Evolutionary conservation across 352 stramenopile genomes (phyloP).

Genomic region (Phytophthora megakarya): DNA sequence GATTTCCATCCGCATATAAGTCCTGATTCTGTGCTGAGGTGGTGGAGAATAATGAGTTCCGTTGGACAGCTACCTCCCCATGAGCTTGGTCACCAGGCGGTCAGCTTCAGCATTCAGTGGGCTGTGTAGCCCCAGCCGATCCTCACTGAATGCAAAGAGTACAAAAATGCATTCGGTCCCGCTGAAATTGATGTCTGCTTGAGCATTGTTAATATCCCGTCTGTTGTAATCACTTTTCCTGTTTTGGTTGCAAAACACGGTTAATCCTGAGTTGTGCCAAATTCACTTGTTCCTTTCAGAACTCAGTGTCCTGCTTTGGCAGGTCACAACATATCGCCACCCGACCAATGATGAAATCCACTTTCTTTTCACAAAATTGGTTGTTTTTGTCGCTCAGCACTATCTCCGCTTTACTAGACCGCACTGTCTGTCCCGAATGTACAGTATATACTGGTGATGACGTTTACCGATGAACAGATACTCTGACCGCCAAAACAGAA

Average conservation of each 20-base stretch:
- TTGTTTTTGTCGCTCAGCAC: conserved; percentile 7
- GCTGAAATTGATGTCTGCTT: too few relatives aligned
- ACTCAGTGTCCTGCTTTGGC: neutral
- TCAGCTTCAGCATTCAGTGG: too few relatives aligned
- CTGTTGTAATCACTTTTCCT: neutral
- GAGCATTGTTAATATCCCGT: neutral
- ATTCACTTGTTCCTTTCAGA: neutral
- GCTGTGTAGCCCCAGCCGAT: too few relatives aligned
- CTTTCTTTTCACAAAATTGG: neutral
- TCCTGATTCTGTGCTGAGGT: too few relatives aligned
- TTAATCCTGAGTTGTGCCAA: neutral
- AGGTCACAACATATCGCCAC: neutral
- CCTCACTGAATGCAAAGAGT: too few relatives aligned
- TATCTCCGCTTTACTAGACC: too few relatives aligned
- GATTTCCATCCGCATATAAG: too few relatives aligned
- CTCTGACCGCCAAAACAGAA: conserved; percentile 15
- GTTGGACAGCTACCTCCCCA: too few relatives aligned
- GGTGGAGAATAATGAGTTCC: too few relatives aligned
- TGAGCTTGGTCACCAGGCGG: too few relatives aligned
- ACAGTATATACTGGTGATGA: neutral
- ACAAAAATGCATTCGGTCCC: too few relatives aligned
- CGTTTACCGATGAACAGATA: conserved; percentile 12
- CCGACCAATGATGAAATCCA: neutral
- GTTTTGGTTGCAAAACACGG: neutral
- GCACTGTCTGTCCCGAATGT: too few relatives aligned